These are phyloP conservation scores for Paecilomyces sp. DNA, from an alignment of 2,329 filamentous ascomycete species.

Conservation along the genomic window DNA sequence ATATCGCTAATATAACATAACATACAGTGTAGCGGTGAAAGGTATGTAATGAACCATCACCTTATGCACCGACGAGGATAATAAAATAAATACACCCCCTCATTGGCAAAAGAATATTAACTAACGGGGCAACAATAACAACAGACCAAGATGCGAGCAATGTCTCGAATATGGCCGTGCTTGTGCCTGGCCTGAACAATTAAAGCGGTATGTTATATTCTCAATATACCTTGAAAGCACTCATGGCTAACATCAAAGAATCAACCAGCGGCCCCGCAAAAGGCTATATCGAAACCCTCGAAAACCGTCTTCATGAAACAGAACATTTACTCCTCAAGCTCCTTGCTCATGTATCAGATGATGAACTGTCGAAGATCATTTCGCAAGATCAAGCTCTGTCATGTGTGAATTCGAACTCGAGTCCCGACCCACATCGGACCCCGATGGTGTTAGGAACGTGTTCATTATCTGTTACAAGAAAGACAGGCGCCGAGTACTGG, in stretches of 20 bases:
- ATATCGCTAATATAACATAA: slow-evolving; percentile 3
- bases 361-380: slow-evolving; percentile 21
- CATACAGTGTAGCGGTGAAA: slow-evolving; percentile 31
- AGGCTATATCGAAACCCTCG: slow-evolving; percentile 39
- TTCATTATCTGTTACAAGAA: slow-evolving; percentile 17
- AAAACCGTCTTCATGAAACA: slow-evolving; percentile 36
- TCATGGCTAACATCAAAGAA: background rate
- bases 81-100: background rate
- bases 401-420: background rate
- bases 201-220: slow-evolving; percentile 23
- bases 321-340: slow-evolving; percentile 33
- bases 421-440: background rate
- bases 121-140: slow-evolving; percentile 2
- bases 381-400: slow-evolving; percentile 6
- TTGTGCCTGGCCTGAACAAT: slow-evolving; percentile 32
- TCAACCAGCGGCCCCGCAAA: slow-evolving; percentile 38
- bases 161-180: slow-evolving; percentile 25
- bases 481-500: slow-evolving; percentile 31
- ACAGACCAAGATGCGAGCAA: slow-evolving; percentile 28
- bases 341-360: slow-evolving; percentile 24
- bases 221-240: background rate
- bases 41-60: slow-evolving; percentile 15
- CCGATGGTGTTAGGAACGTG: too few species aligned
- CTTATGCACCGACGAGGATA: background rate
- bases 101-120: background rate